phyloP scores from a whole-genome alignment of 1,284 basidiomycete species.

The Boletellus deceptivus region DNA sequence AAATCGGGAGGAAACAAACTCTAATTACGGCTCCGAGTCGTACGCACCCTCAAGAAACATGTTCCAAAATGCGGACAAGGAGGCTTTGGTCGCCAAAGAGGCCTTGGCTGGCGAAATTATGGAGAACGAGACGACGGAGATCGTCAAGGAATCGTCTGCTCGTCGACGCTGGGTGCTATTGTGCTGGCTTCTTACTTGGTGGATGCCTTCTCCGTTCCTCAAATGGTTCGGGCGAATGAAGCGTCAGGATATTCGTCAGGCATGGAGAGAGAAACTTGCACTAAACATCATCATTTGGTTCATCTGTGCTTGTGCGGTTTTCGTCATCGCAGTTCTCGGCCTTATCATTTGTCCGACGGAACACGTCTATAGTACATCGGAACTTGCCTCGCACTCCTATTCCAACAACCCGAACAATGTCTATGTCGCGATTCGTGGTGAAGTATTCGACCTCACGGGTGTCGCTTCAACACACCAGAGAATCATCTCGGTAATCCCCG shows the following conservation, averaged over 20 bases:
- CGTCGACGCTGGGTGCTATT: constrained; percentile 87
- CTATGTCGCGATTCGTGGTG: constrained; percentile 84
- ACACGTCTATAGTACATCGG: constrained; percentile 81
- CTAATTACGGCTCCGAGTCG: constrained; percentile 82
- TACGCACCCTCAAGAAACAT: constrained; percentile 95
- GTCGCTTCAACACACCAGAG: constrained; percentile 62
- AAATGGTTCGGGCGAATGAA: constrained; percentile 86
- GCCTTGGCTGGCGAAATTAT: constrained; percentile 75
- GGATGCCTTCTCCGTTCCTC: constrained; percentile 78
- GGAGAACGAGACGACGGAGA: constrained; percentile 85
- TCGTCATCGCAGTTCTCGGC: constrained; percentile 91
- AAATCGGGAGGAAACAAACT: constrained; percentile 72
- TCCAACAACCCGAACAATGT: constrained; percentile 69
- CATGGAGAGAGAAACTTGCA: constrained; percentile 96
- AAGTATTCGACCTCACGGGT: constrained; percentile 82
- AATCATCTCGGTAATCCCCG: constrained; percentile 73
- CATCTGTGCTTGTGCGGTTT: constrained; percentile 82
- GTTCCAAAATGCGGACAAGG: constrained; percentile 82
- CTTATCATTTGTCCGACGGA: constrained; percentile 91
- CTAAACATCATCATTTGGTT: constrained; percentile 98
- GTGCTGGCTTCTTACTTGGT: constrained; percentile 91
- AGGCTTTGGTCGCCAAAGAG: constrained; percentile 76
- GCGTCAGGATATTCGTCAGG: constrained; percentile 89
- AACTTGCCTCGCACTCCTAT: constrained; percentile 74
- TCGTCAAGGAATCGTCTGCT: constrained; percentile 77